These are phyloP conservation scores for Paraurostyla sp. DNA, from an alignment of 73 alveolate genomes.

Conservation along the genomic window DNA sequence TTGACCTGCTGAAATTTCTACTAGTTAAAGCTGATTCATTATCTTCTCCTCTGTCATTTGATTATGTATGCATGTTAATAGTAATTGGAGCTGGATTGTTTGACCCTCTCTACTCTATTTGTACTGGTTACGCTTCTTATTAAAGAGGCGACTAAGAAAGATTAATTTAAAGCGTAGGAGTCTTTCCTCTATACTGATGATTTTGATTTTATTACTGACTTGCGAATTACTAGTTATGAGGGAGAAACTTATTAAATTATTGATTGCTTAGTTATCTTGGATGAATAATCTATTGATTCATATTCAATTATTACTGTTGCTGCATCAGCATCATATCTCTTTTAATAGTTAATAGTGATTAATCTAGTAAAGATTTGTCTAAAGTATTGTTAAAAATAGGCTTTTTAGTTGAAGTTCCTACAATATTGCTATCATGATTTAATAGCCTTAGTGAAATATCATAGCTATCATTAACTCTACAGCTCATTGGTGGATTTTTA, in stretches of 20 bases:
- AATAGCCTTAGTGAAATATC: constrained; percentile 19
- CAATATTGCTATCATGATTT: not conserved
- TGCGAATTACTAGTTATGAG: not conserved
- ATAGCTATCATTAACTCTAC: constrained; percentile 47
- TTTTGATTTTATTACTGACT: not conserved
- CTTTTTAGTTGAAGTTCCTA: not conserved
- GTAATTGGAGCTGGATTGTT: not conserved
- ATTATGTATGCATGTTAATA: not conserved
- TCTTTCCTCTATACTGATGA: not conserved
- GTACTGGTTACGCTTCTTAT: too few relatives aligned
- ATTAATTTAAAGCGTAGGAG: constrained; percentile 40
- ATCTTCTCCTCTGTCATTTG: not conserved
- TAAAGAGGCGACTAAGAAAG: not conserved
- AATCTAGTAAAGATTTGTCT: constrained; percentile 5
- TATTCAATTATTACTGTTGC: not conserved
- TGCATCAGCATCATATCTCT: constrained; percentile 5
- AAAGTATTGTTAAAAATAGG: constrained; percentile 6
- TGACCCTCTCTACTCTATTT: too few relatives aligned
- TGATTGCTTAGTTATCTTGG: not conserved
- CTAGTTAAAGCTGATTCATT: not conserved
- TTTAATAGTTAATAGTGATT: not conserved
- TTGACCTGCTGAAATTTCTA: not conserved
- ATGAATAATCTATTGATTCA: not conserved
- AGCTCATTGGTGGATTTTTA: constrained; percentile 40
- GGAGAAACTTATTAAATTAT: not conserved